Evolutionary conservation across 257 asterid species (phyloP), one percentile per base, ranked within the genome.

Genomic region (Solanum ossicruentum): DNA sequence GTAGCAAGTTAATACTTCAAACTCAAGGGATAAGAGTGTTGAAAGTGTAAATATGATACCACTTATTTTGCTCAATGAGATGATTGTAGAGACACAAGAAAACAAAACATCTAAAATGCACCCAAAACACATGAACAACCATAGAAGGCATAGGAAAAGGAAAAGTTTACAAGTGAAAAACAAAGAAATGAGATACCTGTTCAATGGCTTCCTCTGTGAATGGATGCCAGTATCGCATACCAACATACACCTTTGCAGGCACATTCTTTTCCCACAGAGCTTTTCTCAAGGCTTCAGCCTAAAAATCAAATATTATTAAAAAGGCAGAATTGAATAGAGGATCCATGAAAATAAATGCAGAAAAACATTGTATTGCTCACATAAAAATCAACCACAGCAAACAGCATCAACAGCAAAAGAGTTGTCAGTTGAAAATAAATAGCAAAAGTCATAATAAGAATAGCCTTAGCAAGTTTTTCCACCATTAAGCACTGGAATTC

Each of bases 201-300:
- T 93, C 97, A 89, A 97, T 97, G 88, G 99, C 98, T 90, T 97
- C 99, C 89, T 97, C 98, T 28, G 98, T 97, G 90, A 95, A 97
- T 82, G 99, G 99, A 90, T 97, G 99, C 99, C 98, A 97, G 90
- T 97, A 95, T 69, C 98, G 98, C 99, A 97, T 97, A 47, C 98
- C 99, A 72, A 95, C 98, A 81, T 95, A 97, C 87, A 97, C 98
- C 86, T 94, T 93, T 80, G 98, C 99, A 8, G 97, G 98, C 77
- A 95, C 93, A 86, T 93, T 87, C 91, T 95, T 95, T 78, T 72
- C 91, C 28, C 66, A 89, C 21, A 97, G 94, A 60, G 98, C 94
- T 86, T 95, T 95, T 83, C 93, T 91, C 90, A 97, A 89, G 84
- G 93, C 98, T 90, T 92, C 98, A 85, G 99, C 99, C 99, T 97